Base-by-base conservation (phyloP, 306 rosid species). In the Gynostemma pentaphyllum region DNA sequence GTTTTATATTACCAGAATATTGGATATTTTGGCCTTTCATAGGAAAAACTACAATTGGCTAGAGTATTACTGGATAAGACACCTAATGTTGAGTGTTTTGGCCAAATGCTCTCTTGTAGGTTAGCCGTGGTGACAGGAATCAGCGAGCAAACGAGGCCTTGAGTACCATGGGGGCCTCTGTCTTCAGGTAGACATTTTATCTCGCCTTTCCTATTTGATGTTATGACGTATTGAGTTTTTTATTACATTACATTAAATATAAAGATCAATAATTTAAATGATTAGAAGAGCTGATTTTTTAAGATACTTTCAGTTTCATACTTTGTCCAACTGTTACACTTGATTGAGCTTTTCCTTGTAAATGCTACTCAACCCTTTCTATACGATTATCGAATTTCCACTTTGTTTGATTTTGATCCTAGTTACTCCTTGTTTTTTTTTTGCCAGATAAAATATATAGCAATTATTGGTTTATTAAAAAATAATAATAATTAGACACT, bases 131-230 rank as follows among this genome's bases (percentile, higher is more conserved):
- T 51, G 78, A 92, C 32, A 84, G 89, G 71, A 76, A 50, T 71
- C 82, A 78, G 70, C 87, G 98, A 30, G 91, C 94, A 76, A 78
- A 52, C 72, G 66, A 81, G 79, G 98, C 98, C 65, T 70, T 92
- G 78, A 54, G 84, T 72, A 92, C 89, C 40, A 81, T 92, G 89
- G 98, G 98, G 47, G 95, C 98, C 70, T 92, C 98, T 67, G 98
- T 92, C 53, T 85, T 92, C 91, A 92, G 98, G 98, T 91, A 67
- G 70, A 56, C 50, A 54, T 13, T 52, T 42, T 75, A 29, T 54
- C n/a, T 49, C 45, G n/a, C 61, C 68, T 67, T 69, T 62, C 47
- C 64, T 12, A 64, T 32, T 73, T 54, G 71, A 48, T 23, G 4
- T 63, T 49, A 4, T 65, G 66, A 53, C 69, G 66, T 47, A 62